Evolutionary conservation across 2,329 filamentous ascomycete species (phyloP), one percentile per base, ranked within the genome.

Genomic region (Proliferodiscus dingleyae): DNA sequence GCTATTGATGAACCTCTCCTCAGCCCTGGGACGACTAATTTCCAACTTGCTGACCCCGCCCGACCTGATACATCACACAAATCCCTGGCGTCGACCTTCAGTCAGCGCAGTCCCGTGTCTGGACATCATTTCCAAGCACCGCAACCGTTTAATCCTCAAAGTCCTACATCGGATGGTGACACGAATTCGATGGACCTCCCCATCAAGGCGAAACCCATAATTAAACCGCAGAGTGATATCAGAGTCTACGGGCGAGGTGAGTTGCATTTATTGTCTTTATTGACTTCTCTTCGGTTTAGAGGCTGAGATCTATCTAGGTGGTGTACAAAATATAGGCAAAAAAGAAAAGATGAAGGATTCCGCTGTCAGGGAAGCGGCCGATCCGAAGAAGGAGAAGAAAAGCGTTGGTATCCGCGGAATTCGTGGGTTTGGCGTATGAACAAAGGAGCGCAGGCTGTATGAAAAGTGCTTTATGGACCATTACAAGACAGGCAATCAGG

Each of bases 241-340:
- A 64, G 76, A 44, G 66, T 77, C 18, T 76, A 73, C 56, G 75
- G 76, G 39, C 66, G 76, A 68, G 76, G 76, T 78, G 55, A 66
- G 72, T 67, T 29, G 13, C 1, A n/a, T 37, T 37, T 18, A 22
- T 34, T 28, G 18, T 34, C 39, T 18, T 45, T 37, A 37, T 32
- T 11, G n/a, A 39, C 7, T 33, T 37, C 39, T 22, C 33, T 21
- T 32, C 43, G 5, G 18, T 30, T 1, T n/a, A n/a, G 28, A 42
- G 46, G 29, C 45, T 45, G 29, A 47, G 28, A 13, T 18, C 24
- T 28, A 32, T 41, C 53, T 45, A 54, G 50, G 66, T 62, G 33
- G 74, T 71, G 72, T 71, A 30, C 77, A 78, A 57, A 74, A 78
- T 55, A 69, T 72, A 49, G 75, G 74, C n/a, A 54, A 55, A 32